Percentiles rank a stretch among this genome's conserved stretches.
Evolutionary conservation across 345 rosid genomes (phyloP).

Genomic region (Murraya koenigii): DNA sequence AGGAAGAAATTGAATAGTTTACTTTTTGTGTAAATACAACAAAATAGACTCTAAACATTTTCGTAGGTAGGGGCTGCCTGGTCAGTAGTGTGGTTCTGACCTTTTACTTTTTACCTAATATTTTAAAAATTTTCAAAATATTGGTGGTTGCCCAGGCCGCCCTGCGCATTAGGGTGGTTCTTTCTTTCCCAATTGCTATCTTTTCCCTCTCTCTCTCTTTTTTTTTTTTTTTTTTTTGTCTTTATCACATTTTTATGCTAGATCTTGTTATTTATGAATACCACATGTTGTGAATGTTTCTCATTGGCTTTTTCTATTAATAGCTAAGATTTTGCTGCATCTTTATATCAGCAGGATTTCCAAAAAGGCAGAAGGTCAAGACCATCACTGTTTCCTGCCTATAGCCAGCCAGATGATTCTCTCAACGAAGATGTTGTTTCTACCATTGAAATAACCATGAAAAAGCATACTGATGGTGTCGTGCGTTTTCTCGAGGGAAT

Average conservation of each 20-base stretch:
- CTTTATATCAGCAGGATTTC: slow-evolving; percentile 53
- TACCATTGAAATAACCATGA: slow-evolving; percentile 74
- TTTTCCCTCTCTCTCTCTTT: no score
- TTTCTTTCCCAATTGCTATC: no score
- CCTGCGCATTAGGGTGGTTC: no score
- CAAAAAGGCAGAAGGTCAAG: slow-evolving; percentile 75
- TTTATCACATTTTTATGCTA: not conserved
- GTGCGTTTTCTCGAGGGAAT: slow-evolving; percentile 97
- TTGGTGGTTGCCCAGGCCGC: no score
- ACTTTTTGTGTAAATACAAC: no score
- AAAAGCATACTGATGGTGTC: slow-evolving; percentile 67
- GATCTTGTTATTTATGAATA: not conserved
- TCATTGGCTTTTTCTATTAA: not conserved
- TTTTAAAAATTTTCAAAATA: no score
- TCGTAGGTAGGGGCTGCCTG: not conserved
- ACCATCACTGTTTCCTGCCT: slow-evolving; percentile 59
- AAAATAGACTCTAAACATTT: no score
- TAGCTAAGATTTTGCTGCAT: not conserved
- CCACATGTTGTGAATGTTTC: not conserved
- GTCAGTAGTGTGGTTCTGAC: not conserved
- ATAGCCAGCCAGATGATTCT: slow-evolving; percentile 89
- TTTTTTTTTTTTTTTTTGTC: no score
- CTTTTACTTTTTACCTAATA: no score
- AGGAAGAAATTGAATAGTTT: no score
- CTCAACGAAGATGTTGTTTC: slow-evolving; percentile 54